phyloP scores from a whole-genome alignment of 2,329 filamentous ascomycete species.

The Fusarium dimerum region DNA sequence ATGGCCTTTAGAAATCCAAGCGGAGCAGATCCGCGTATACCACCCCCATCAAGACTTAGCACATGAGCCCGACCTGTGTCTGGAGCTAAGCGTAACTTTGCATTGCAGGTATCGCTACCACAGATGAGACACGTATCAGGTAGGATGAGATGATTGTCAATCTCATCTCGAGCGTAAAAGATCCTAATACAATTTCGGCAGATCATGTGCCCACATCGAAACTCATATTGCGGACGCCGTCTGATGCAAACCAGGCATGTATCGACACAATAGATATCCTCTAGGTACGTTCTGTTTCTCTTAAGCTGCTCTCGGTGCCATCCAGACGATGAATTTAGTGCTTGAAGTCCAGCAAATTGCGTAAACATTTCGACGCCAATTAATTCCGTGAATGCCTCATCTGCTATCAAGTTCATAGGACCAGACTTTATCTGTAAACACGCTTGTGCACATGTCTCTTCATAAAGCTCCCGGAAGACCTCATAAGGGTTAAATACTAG shows the following conservation, averaged over 20 bases:
- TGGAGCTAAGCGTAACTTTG: constrained; percentile 8
- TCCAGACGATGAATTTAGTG: constrained; percentile 3
- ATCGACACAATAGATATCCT: constrained; percentile 4
- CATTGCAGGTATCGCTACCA: background rate
- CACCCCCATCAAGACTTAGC: constrained; percentile 18
- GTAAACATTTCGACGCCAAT: constrained; percentile 11
- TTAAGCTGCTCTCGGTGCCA: constrained; percentile 12
- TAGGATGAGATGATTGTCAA: constrained; percentile 2
- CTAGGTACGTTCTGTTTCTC: background rate
- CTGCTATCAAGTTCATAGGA: background rate
- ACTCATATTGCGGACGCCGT: constrained; percentile 11
- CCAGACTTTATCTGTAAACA: background rate
- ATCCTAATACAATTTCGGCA: constrained; percentile 14
- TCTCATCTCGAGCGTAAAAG: constrained; percentile 5
- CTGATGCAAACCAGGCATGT: constrained; percentile 16
- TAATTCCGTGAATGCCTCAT: constrained; percentile 7
- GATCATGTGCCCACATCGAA: constrained; percentile 16
- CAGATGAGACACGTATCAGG: constrained; percentile 13
- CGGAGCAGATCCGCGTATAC: constrained; percentile 11
- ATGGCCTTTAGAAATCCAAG: constrained; percentile 16
- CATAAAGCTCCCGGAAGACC: constrained; percentile 9
- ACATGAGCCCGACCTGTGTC: constrained; percentile 14
- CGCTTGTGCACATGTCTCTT: constrained; percentile 4
- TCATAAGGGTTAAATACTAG: background rate
- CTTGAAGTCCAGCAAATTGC: constrained; percentile 10